These are phyloP conservation scores for Fusarium humuli DNA, from an alignment of 2,329 filamentous ascomycete genomes.

Conservation along the genomic window DNA sequence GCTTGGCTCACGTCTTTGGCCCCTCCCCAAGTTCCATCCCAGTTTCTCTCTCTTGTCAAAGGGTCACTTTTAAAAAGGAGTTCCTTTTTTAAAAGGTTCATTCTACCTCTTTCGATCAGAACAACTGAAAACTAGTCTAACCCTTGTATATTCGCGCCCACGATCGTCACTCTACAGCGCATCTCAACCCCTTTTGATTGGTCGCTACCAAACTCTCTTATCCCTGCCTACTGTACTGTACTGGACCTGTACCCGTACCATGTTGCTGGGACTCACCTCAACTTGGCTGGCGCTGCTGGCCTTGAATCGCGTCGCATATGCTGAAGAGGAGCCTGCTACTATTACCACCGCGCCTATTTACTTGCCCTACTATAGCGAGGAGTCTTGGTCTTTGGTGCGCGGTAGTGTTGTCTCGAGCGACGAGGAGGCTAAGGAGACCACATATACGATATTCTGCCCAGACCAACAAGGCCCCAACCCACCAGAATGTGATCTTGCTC, in stretches of 20 bases:
- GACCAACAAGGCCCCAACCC: conserved; percentile 55
- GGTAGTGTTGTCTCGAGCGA: conserved; percentile 61
- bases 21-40: conserved; percentile 21
- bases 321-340: conserved; percentile 40
- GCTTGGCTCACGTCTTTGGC: conserved; percentile 29
- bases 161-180: not conserved
- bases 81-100: conserved; percentile 27
- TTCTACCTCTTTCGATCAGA: conserved; percentile 13
- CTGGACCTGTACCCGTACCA: not conserved
- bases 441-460: conserved; percentile 63
- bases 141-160: conserved; percentile 3
- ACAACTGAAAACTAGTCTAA: not conserved
- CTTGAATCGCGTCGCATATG: conserved; percentile 39
- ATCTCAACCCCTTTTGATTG: conserved; percentile 10
- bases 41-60: conserved; percentile 4
- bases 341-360: conserved; percentile 59
- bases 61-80: not conserved
- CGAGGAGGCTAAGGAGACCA: conserved; percentile 52
- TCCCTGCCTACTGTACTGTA: conserved; percentile 16
- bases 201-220: conserved; percentile 1
- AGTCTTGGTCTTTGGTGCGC: conserved; percentile 59
- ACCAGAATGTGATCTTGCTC: conserved; percentile 57
- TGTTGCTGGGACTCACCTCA: conserved; percentile 30
- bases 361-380: conserved; percentile 56
- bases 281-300: conserved; percentile 46